Evolutionary conservation across 805 yeast species (phyloP).

Genomic region (Ogataea pignaliae): DNA sequence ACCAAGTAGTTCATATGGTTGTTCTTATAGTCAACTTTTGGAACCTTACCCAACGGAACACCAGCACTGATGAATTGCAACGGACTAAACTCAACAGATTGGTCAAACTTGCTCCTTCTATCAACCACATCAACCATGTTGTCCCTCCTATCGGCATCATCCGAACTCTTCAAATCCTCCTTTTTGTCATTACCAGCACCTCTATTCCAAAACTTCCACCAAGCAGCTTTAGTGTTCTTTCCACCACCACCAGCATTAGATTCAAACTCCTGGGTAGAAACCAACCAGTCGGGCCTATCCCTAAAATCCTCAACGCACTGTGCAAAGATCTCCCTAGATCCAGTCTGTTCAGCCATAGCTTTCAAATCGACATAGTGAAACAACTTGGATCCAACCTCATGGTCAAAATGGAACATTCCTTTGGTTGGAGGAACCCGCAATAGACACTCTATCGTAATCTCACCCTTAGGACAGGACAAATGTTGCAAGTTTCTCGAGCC

Average conservation of each 20-base stretch:
- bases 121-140: too few relatives aligned
- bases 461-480: slow-evolving; percentile 68
- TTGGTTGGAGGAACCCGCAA: slow-evolving; percentile 65
- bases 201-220: slow-evolving; percentile 29
- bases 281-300: slow-evolving; percentile 53
- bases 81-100: slow-evolving; percentile 40
- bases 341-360: slow-evolving; percentile 69
- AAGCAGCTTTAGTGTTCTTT: slow-evolving; percentile 1
- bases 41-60: slow-evolving; percentile 81
- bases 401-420: slow-evolving; percentile 63
- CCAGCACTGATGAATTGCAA: slow-evolving; percentile 72
- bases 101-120: slow-evolving; percentile 13
- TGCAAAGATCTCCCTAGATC: slow-evolving; percentile 67
- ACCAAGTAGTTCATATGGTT: slow-evolving; percentile 88
- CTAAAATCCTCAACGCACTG: slow-evolving; percentile 66
- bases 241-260: neutral
- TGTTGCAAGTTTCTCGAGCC: slow-evolving; percentile 54
- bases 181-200: neutral
- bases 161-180: neutral
- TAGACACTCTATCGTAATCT: slow-evolving; percentile 67
- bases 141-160: neutral
- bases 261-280: slow-evolving; percentile 7
- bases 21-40: slow-evolving; percentile 79
- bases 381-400: slow-evolving; percentile 58
- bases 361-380: slow-evolving; percentile 79